Evolutionary conservation across 2,329 filamentous ascomycete genomes (phyloP), one percentile per base, ranked within the genome.

Genomic region (Stagonosporopsis cucurbitacearum): DNA sequence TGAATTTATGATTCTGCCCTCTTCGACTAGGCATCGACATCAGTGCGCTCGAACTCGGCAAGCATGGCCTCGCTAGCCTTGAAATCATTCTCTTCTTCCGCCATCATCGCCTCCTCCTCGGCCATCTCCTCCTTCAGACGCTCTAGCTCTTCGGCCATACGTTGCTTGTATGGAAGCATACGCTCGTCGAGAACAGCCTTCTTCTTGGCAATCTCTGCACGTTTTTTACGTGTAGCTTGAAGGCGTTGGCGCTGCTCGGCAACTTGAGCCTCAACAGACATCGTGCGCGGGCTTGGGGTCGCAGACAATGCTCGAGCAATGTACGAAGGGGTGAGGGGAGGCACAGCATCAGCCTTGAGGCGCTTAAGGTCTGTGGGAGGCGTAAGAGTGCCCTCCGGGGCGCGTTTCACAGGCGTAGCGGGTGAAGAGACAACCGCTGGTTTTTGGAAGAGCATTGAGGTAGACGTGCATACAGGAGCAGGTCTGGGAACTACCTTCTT

Each of bases 111-210:
- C 20, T 65, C 58, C 35, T 69, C 64, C 2, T 67, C 60, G 8
- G 65, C 56, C 33, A 65, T 42, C 40, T 66, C 64, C 22, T 30
- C 41, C 1, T 48, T 44, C 8, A 72, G 19, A 9, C 55, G 54
- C 12, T 69, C 64, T 13, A 70, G 40, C 56, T 71, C 64, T 32
- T 63, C 65, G 1, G 54, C 47, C 50, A 68, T 64, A 8, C 58
- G 50, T 33, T 62, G 43, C 46, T 64, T 60, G 53, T 65, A 65
- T 0, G 61, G 59, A 0, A 44, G 57, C 37, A 71, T 52, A 39
- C 64, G 33, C 15, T 55, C 32, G 7, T 64, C 60, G 2, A 67
- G 30, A 2, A 56, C 53, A 4, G 50, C 47, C 19, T 68, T 64
- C 50, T 67, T 64, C 45, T 57, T 54, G 1, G 62, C 65, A 0